Evolutionary conservation across 768 basidiomycete species (phyloP).

Genomic region (Leccinum subgranulosum): DNA sequence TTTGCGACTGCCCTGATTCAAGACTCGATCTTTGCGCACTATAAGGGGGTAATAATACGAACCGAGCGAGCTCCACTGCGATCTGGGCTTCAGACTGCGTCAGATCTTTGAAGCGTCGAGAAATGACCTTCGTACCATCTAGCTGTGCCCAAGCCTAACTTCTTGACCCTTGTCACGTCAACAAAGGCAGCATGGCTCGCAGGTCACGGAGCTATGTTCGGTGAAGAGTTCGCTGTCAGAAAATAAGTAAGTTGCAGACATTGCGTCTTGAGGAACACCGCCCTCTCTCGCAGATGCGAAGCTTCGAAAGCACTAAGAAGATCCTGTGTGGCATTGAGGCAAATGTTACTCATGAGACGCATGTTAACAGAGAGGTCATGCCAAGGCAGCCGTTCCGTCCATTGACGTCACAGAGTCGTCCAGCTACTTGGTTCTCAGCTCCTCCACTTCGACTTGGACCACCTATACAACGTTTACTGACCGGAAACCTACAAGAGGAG

Average conservation of each 20-base stretch:
- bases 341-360: background rate
- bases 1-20: slow-evolving; percentile 50
- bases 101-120: background rate
- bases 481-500: no score
- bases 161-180: slow-evolving; percentile 37
- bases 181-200: slow-evolving; percentile 36
- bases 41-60: slow-evolving; percentile 75
- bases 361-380: background rate
- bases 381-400: no score
- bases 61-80: slow-evolving; percentile 50
- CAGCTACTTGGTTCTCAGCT: no score
- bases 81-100: slow-evolving; percentile 37
- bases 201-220: slow-evolving; percentile 40
- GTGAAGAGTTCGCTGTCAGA: slow-evolving; percentile 51
- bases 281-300: slow-evolving; percentile 46
- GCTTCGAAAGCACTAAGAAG: slow-evolving; percentile 77
- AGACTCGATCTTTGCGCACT: slow-evolving; percentile 76
- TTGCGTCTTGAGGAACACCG: slow-evolving; percentile 64
- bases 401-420: no score
- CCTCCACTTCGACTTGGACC: no score
- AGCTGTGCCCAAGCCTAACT: slow-evolving; percentile 30
- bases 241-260: slow-evolving; percentile 43
- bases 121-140: slow-evolving; percentile 23
- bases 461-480: no score
- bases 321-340: slow-evolving; percentile 60